Base-by-base conservation (phyloP, 106 monocot genomes). In the Iris macrosiphon region DNA sequence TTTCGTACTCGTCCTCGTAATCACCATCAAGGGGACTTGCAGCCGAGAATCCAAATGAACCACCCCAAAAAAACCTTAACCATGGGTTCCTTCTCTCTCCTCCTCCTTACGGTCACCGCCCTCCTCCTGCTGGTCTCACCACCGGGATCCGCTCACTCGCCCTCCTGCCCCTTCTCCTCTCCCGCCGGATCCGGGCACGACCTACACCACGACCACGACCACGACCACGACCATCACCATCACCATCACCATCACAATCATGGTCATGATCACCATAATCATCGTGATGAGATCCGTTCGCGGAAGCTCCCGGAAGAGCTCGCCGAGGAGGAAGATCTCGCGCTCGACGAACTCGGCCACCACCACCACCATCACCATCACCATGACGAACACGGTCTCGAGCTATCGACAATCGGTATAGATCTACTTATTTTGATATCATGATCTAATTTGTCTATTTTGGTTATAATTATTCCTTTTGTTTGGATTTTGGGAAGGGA, bases 311-410 rank as follows among this genome's bases (percentile, higher is more conserved):
- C 96, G 12, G 96, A 96, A 56, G 96, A 96, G 67, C 23, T 90
- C 60, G 96, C 86, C 21, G 90, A 87, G 62, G 96, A 98, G 80
- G 80, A 80, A 66, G 96, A 98, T 81, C 75, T 98, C 24, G 59
- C 25, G 62, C 48, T 70, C 21, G 76, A 83, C 12, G 55, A 54
- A 20, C 57, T 66, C 39, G 68, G 37, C 19, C 24, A 54, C 34
- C 45, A 65, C 31, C 60, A 77, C 27, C 65, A 70, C 39, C 53
- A 63, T 28, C 66, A 80, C 45, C 27, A 70, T 2, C 66, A 67
- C 31, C 32, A 55, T 43, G 55, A 48, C 14, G 63, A 59, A 37
- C 21, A 37, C n/a, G 56, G 42, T 17, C 12, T 0, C 9, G 69
- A 82, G 48, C 5, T 58, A 19, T 72, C 85, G 3, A 17, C 52